Percentiles rank a stretch among this genome's conserved stretches.
Evolutionary conservation across 148 eudicot species (phyloP).

Genomic region (Persicaria tinctoria): DNA sequence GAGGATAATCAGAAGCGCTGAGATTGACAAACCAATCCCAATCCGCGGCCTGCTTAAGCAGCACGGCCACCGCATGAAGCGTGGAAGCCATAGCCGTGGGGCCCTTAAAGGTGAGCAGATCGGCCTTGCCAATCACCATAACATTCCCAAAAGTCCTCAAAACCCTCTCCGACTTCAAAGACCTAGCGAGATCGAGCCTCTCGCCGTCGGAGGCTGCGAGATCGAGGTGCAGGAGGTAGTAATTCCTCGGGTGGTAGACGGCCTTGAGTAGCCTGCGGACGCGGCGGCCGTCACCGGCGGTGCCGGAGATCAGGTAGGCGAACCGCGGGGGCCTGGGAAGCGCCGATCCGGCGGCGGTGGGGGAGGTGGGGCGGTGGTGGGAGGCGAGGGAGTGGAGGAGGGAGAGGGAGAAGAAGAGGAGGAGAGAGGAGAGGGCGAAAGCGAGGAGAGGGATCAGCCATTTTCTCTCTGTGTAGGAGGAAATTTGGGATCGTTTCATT

Average conservation of each 20-base stretch:
- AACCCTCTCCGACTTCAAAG: conserved; percentile 30
- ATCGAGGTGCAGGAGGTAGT: conserved; percentile 75
- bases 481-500: conserved; percentile 29
- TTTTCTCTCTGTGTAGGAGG: conserved; percentile 19
- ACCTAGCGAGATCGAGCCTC: conserved; percentile 52
- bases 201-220: conserved; percentile 54
- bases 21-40: conserved; percentile 99
- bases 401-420: conserved; percentile 18
- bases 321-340: conserved; percentile 52
- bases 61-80: conserved; percentile 59
- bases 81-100: conserved; percentile 57
- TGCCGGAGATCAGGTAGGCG: conserved; percentile 66
- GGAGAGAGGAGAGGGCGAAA: conserved; percentile 21
- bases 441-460: conserved; percentile 23
- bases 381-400: conserved; percentile 13
- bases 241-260: conserved; percentile 70
- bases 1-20: conserved; percentile 83
- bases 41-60: conserved; percentile 38
- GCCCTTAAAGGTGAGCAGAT: conserved; percentile 69
- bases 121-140: conserved; percentile 61
- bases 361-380: conserved; percentile 3
- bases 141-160: conserved; percentile 44
- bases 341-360: not conserved
- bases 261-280: conserved; percentile 61
- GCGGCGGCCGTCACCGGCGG: conserved; percentile 38